phyloP scores from a whole-genome alignment of 352 stramenopile species.

The Pythium folliculosum region DNA sequence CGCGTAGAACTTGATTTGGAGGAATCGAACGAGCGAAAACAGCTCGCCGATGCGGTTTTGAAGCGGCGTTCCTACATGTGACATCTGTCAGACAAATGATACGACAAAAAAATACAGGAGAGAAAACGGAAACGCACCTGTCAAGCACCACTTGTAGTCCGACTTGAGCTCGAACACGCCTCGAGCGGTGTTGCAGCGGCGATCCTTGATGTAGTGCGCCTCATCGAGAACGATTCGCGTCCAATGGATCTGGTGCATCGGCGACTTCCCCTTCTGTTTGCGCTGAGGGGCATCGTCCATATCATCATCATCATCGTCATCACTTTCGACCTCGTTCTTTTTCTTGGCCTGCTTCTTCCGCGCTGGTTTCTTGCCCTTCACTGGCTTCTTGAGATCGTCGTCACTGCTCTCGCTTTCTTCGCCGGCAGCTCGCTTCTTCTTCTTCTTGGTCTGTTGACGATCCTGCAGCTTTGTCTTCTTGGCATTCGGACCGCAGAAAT shows the following conservation, averaged over 20 bases:
- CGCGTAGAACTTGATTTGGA: slow-evolving; percentile 96
- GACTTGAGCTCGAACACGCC: slow-evolving; percentile 96
- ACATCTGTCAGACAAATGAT: not conserved
- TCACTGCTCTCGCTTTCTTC: slow-evolving; percentile 66
- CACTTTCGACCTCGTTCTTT: slow-evolving; percentile 26
- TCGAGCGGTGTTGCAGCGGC: slow-evolving; percentile 94
- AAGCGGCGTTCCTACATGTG: slow-evolving; percentile 85
- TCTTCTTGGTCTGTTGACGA: slow-evolving; percentile 71
- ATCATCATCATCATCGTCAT: slow-evolving; percentile 35
- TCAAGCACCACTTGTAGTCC: slow-evolving; percentile 97
- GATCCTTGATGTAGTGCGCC: slow-evolving; percentile 95
- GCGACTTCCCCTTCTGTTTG: slow-evolving; percentile 57
- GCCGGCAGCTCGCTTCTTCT: slow-evolving; percentile 61
- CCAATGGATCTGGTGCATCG: slow-evolving; percentile 96
- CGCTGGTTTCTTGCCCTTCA: slow-evolving; percentile 28
- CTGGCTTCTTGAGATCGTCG: slow-evolving; percentile 56
- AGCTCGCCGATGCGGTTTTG: slow-evolving; percentile 95
- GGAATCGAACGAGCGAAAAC: slow-evolving; percentile 97
- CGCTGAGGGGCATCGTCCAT: slow-evolving; percentile 32
- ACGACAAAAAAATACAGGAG: not conserved
- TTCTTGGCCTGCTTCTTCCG: slow-evolving; percentile 38
- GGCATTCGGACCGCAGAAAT: slow-evolving; percentile 98
- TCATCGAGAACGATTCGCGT: slow-evolving; percentile 97
- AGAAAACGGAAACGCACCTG: slow-evolving; percentile 63
- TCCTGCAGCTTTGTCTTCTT: slow-evolving; percentile 93